Evolutionary conservation across 441 rosid species (phyloP).

Genomic region (Raphanus hybrid): DNA sequence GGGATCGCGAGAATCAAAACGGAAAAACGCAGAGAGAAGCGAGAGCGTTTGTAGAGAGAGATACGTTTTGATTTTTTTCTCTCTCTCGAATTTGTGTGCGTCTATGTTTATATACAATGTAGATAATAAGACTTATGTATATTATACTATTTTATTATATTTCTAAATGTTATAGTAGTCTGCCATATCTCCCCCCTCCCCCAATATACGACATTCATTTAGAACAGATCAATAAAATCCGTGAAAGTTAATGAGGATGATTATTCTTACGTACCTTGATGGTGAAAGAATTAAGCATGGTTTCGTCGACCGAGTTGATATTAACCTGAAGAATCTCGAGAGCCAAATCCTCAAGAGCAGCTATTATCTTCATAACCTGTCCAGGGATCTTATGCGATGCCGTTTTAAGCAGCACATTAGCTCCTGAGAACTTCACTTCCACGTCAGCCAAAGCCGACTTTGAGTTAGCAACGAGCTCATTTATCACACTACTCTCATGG

Average conservation of each 20-base stretch:
- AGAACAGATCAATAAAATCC: neutral
- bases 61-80: no score
- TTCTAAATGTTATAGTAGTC: conserved; percentile 19
- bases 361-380: conserved; percentile 76
- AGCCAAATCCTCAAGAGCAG: conserved; percentile 79
- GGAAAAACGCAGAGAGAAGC: no score
- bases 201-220: conserved; percentile 6
- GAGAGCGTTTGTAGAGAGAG: no score
- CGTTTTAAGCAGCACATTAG: conserved; percentile 76
- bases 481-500: conserved; percentile 54
- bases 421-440: conserved; percentile 91
- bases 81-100: no score
- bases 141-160: conserved; percentile 20
- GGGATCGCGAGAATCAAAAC: no score
- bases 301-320: conserved; percentile 72
- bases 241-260: conserved; percentile 19
- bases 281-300: conserved; percentile 89
- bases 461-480: conserved; percentile 73
- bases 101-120: conserved; percentile 31
- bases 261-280: conserved; percentile 72
- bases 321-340: conserved; percentile 77
- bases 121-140: conserved; percentile 25
- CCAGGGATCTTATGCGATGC: conserved; percentile 81
- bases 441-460: conserved; percentile 88
- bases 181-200: conserved; percentile 27